Percentiles rank a stretch among this genome's conserved stretches.
phyloP scores from a whole-genome alignment of 768 basidiomycete genomes.

The Agaricus sinodeliciosus region DNA sequence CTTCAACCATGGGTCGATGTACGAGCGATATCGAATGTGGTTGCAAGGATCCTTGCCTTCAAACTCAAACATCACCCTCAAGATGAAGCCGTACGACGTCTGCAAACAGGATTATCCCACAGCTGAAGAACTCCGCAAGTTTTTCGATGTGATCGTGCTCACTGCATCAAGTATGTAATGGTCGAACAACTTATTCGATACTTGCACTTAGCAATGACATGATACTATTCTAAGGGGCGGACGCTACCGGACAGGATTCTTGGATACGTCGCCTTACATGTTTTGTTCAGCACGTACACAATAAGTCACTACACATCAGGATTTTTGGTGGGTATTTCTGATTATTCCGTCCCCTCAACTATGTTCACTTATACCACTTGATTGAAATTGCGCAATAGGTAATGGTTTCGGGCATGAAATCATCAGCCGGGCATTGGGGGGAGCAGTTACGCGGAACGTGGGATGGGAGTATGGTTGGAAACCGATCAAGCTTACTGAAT shows the following conservation, averaged over 20 bases:
- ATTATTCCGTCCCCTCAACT: neutral
- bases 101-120: conserved; percentile 29
- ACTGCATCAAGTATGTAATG: conserved; percentile 65
- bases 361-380: neutral
- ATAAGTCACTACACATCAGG: neutral
- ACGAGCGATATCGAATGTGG: neutral
- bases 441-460: conserved; percentile 41
- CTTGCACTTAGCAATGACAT: conserved; percentile 44
- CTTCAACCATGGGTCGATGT: neutral
- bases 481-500: neutral
- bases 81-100: neutral
- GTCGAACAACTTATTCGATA: conserved; percentile 49
- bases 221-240: conserved; percentile 26
- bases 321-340: neutral
- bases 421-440: conserved; percentile 69
- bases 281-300: conserved; percentile 44
- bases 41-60: neutral
- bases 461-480: neutral
- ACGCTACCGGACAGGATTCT: neutral
- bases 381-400: conserved; percentile 31
- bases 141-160: conserved; percentile 61
- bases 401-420: conserved; percentile 89
- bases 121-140: conserved; percentile 39
- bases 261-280: conserved; percentile 27
- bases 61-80: neutral